Evolutionary conservation across 345 rosid species (phyloP).

Genomic region (Brassica carinata): DNA sequence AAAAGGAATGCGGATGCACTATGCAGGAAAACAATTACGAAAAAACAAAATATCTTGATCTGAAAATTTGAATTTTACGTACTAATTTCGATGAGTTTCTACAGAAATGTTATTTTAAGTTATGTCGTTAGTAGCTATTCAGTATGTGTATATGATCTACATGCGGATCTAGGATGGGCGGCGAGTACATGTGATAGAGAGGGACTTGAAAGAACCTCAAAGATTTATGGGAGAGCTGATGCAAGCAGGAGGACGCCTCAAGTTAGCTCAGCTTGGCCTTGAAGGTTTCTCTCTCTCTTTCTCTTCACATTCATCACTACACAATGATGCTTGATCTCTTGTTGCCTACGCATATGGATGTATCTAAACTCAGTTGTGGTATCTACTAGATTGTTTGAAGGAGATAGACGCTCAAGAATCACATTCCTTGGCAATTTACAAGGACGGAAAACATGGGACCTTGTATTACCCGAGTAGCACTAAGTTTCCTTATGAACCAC

Average conservation of each 20-base stretch:
- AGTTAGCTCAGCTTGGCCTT: conserved; percentile 63
- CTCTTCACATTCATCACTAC: not conserved
- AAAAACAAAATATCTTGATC: not conserved
- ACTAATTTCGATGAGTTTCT: not conserved
- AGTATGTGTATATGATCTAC: not conserved
- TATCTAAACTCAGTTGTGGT: not conserved
- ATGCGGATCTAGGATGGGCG: conserved; percentile 61
- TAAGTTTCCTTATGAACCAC: conserved; percentile 24
- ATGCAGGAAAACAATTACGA: not conserved
- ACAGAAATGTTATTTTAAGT: not conserved
- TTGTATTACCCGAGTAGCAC: conserved; percentile 20
- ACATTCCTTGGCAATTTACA: conserved; percentile 14
- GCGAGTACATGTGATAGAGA: conserved; percentile 61
- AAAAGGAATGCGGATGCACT: not conserved
- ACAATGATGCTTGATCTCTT: not conserved
- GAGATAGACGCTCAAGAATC: conserved; percentile 39
- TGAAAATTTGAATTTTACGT: not conserved
- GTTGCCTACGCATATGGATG: not conserved
- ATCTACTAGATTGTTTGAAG: conserved; percentile 40
- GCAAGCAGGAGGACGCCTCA: conserved; percentile 68
- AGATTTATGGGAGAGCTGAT: conserved; percentile 69
- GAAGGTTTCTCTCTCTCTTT: conserved; percentile 40
- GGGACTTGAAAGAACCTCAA: conserved; percentile 64
- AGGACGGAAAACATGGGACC: conserved; percentile 27
- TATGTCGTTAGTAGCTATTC: not conserved